Evolutionary conservation across 768 basidiomycete species (phyloP).

Genomic region (Tephrocybe sp.): DNA sequence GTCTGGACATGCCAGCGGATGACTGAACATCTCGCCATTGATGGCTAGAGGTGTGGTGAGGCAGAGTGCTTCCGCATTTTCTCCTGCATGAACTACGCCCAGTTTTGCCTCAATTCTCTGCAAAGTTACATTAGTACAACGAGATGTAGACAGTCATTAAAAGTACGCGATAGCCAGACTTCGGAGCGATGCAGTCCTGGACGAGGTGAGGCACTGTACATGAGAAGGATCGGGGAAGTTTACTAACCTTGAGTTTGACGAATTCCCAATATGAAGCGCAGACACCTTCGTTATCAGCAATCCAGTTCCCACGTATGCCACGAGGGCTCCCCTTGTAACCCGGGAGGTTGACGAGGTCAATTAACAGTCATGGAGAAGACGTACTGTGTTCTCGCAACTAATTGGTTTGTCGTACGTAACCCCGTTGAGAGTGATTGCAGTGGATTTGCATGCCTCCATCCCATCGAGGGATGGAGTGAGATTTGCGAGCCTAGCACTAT

Average conservation of each 20-base stretch:
- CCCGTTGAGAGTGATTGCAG: slow-evolving; percentile 15
- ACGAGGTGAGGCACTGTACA: not conserved
- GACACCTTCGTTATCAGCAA: slow-evolving; percentile 7
- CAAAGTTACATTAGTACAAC: too few species aligned
- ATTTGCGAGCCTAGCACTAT: slow-evolving; percentile 16
- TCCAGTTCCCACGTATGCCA: slow-evolving; percentile 11
- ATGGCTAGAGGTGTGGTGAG: slow-evolving; percentile 8
- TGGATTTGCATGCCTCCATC: slow-evolving; percentile 19
- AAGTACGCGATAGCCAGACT: slow-evolving; percentile 11
- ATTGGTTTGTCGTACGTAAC: slow-evolving; percentile 13
- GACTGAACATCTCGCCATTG: slow-evolving; percentile 6
- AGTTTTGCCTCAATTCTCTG: slow-evolving; percentile 14
- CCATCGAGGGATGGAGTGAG: slow-evolving; percentile 12
- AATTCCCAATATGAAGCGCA: slow-evolving; percentile 14
- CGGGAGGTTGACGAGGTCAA: too few species aligned
- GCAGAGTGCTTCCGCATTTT: slow-evolving; percentile 8
- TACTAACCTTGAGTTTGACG: slow-evolving; percentile 8
- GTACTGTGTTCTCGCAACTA: slow-evolving; percentile 14
- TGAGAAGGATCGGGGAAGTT: not conserved
- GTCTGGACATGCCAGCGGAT: slow-evolving; percentile 12
- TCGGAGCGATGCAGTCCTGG: slow-evolving; percentile 10
- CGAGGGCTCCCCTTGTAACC: not conserved
- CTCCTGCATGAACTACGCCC: slow-evolving; percentile 5
- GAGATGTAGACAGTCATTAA: too few species aligned
- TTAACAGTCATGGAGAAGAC: not conserved